phyloP scores from a whole-genome alignment of 176 grass and related monocot species.

The Hordeum marinum region DNA sequence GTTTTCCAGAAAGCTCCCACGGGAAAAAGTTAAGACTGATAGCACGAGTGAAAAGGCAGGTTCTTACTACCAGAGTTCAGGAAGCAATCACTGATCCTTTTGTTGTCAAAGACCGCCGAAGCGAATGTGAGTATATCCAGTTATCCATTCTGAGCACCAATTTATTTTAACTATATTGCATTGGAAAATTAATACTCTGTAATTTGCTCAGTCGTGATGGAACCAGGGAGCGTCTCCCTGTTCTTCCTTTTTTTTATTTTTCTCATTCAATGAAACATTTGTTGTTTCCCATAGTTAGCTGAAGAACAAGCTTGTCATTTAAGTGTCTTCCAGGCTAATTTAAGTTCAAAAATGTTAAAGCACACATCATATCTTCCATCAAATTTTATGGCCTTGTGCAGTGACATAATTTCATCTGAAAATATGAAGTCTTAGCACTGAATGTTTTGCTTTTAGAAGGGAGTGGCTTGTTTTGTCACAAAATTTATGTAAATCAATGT shows the following conservation, averaged over 20 bases:
- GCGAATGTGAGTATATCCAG: neutral
- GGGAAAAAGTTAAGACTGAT: neutral
- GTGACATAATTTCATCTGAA: neutral
- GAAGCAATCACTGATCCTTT: slow-evolving; percentile 6
- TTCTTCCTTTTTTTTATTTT: neutral
- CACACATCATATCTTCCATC: neutral
- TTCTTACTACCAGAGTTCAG: neutral
- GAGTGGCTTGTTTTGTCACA: neutral
- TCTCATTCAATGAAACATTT: neutral
- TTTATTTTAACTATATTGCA: neutral
- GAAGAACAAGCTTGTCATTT: neutral
- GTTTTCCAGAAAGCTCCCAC: neutral
- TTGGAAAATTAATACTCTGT: neutral
- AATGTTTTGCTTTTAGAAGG: neutral
- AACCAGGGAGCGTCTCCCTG: no score
- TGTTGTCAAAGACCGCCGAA: neutral
- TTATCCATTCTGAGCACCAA: neutral
- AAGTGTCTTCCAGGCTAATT: neutral
- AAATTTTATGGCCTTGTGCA: neutral
- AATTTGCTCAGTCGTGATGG: no score
- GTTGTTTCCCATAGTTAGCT: neutral
- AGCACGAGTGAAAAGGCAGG: slow-evolving; percentile 2
- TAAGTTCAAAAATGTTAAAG: neutral
- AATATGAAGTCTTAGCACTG: neutral
- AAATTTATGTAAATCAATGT: no score